Base-by-base conservation (phyloP, 2,329 filamentous ascomycete species). In the Neonectria ditissima region DNA sequence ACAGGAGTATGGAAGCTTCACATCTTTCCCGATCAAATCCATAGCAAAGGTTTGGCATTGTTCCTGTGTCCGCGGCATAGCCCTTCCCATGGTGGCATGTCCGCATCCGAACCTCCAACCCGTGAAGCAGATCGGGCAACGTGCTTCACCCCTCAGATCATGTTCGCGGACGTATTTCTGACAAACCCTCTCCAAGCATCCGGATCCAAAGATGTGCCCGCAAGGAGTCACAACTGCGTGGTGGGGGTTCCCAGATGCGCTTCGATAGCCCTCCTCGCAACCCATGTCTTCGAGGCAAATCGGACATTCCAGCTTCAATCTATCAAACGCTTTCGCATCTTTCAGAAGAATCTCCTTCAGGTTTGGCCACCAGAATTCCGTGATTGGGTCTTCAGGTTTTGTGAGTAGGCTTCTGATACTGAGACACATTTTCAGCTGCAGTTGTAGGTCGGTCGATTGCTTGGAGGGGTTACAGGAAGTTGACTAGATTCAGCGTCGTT, bases 161-260 rank as follows among this genome's bases (percentile, higher is more conserved):
- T n/a, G n/a, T n/a, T n/a, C n/a, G n/a, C n/a, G n/a, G n/a, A n/a
- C n/a, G n/a, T n/a, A n/a, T n/a, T n/a, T n/a, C n/a, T n/a, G n/a
- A n/a, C n/a, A n/a, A n/a, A n/a, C n/a, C n/a, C 18, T 18, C 18
- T 5, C 11, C 28, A 45, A n/a, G 6, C 69, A 71, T 8, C 47
- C 55, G 11, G 24, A 41, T 7, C 68, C 66, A 32, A 71, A 70
- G 20, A 71, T 70, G 20, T 71, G 69, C 10, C 69, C 69, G 7
- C 69, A 71, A 5, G 61, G 59, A 2, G 65, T 30, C 2, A 71
- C 48, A 5, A 55, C 32, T 16, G 69, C 65, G 14, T 63, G 44
- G 4, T 69, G 65, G n/a, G n/a, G n/a, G 1, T 8, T 13, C 10
- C 10, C 30, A 32, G 54, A 41, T 18, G n/a, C n/a, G 18, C 5